Evolutionary conservation across 192 early-diverging fungal genomes (phyloP), one percentile per base, ranked within the genome.

Genomic region (Martensiomyces pterosporus): DNA sequence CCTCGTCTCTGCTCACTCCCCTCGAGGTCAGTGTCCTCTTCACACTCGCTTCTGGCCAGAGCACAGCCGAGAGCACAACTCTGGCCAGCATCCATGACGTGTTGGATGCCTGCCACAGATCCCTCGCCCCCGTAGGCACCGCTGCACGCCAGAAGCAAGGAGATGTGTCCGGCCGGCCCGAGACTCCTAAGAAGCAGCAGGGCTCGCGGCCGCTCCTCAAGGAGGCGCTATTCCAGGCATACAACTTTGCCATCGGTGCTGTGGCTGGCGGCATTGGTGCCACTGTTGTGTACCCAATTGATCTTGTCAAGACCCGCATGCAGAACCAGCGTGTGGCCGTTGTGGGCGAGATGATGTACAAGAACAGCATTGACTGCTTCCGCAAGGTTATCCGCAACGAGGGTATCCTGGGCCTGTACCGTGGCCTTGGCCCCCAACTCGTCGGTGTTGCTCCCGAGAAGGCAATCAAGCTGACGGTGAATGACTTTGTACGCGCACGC

Each of bases 291-390:
- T 98, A 95, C 67, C 95, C 95, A 21, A 94, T 98, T 45, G 95
- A 98, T 79, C 66, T 98, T 45, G 93, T 95, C 59, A 98, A 98
- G 75, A 98, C 95, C 4, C 83, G 95, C 47, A 96, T 98, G 93
- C 95, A 98, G 64, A 98, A 95, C 68, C 95, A 98, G 70, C 80
- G 92, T 34, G 83, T 84, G 27, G 84, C 85, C 24, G 86, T 93
- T 18, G 91, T 93, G 18, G 93, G 91, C 19, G 88, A 94, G 58
- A 62, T 90, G 52, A 55, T 92, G 50, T 98, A 98, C 80, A 92
- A 89, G 71, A 98, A 95, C 80, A 86, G 85, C 69, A 67, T 86
- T 41, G 93, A 98, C 65, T 98, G 95, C 64, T 98, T 98, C 80
- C 80, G 82, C 60, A 93, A 96, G 57, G 93, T 98, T 16, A 53